Base-by-base conservation (phyloP, 2,329 filamentous ascomycete species). In the Clarireedia sp. region DNA sequence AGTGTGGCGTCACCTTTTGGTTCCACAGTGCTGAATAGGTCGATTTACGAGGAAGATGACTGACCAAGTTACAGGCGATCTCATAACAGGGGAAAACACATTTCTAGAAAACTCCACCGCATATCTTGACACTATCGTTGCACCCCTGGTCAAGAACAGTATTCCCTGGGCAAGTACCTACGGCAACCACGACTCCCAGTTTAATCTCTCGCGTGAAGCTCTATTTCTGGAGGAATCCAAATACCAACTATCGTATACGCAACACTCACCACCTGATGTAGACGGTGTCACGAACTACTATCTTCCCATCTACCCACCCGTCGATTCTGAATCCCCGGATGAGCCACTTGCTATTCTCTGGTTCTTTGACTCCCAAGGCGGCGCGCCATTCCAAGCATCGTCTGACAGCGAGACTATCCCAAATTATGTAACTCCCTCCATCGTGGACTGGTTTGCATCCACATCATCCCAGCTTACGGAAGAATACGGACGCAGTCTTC, bases 301-400 rank as follows among this genome's bases (percentile, higher is more conserved):
- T 56, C 62, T 82, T 6, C 74, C 74, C 0, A 68, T 83, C 2
- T 80, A 77, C 62, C 66, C 70, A 10, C 57, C 65, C 63, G n/a
- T 19, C 3, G 26, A 24, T 4, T 24, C 37, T 3, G 3, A 26
- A 4, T 16, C 26, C 48, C 19, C 24, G 4, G 61, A 64, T 16
- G 48, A 29, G 1, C 77, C 80, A 6, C 61, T 64, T 7, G 63
- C 75, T 7, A 63, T 89, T 0, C 71, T 90, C 1, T 90, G 85
- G 83, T 89, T 89, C 70, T 88, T 90, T 62, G 86, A 89, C 63
- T 80, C 75, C 54, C 74, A 79, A 16, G 83, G 84, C 37, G 83
- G 83, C 7, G 72, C 73, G 51, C 71, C 73, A 48, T 81, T 76
- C 62, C 75, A 72, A 47, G 62, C 61, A 1, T 56, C 66, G 26